A percentile compares a stretch with the other conserved stretches of the same genome.
These are phyloP conservation scores for Picea sitchensis DNA, from an alignment of 75 land plant species.

Conservation along the genomic window DNA sequence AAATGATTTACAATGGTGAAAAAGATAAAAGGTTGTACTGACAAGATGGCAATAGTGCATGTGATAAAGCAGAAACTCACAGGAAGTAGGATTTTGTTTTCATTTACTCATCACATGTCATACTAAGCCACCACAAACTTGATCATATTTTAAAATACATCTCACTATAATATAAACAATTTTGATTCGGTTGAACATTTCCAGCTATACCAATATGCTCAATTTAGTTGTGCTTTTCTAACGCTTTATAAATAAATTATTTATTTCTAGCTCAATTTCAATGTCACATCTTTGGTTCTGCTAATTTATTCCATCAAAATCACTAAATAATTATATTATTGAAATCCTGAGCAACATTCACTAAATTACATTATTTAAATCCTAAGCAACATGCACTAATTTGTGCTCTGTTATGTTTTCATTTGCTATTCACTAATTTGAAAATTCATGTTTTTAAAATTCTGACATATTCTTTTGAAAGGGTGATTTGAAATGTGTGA, in stretches of 20 bases:
- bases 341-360: not conserved
- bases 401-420: too few relatives aligned
- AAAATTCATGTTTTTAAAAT: too few relatives aligned
- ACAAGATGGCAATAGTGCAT: constrained; percentile 9
- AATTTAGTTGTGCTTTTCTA: too few relatives aligned
- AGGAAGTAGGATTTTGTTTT: constrained; percentile 4
- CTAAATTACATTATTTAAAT: too few relatives aligned
- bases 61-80: constrained; percentile 8
- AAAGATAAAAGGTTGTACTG: not conserved
- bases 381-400: too few relatives aligned
- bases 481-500: too few relatives aligned
- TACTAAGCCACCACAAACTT: not conserved
- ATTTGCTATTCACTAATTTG: too few relatives aligned
- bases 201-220: not conserved
- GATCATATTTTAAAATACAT: not conserved
- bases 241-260: too few relatives aligned
- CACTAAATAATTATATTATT: not conserved
- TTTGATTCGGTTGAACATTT: not conserved
- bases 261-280: not conserved
- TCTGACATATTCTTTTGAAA: too few relatives aligned
- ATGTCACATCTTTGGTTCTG: not conserved
- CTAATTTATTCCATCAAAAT: not conserved
- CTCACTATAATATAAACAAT: not conserved
- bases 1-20: not conserved
- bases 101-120: not conserved